Evolutionary conservation across 1,139 yeast genomes (phyloP).

Genomic region (Kurtzmaniella quercitrusa): DNA sequence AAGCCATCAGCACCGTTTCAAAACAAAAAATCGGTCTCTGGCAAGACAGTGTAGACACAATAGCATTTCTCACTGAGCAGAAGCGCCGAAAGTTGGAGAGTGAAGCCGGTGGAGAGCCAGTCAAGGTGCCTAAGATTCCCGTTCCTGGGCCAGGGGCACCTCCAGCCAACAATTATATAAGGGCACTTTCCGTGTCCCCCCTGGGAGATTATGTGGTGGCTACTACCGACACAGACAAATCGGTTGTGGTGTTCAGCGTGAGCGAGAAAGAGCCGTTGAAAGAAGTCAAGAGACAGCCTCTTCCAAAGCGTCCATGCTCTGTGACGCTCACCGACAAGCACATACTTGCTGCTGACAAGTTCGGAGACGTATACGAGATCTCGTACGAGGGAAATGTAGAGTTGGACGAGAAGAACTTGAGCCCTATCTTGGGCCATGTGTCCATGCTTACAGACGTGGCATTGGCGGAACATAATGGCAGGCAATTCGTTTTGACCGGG

Average conservation of each 20-base stretch:
- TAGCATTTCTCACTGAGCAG: conserved; percentile 39
- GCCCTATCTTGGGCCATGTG: conserved; percentile 89
- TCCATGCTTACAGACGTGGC: conserved; percentile 83
- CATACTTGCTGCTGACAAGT: conserved; percentile 86
- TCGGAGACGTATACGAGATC: conserved; percentile 85
- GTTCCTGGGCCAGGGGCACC: conserved; percentile 69
- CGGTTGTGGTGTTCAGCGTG: conserved; percentile 59
- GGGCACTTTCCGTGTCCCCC: conserved; percentile 45
- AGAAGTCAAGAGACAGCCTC: conserved; percentile 65
- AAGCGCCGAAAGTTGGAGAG: conserved; percentile 34
- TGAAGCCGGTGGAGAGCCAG: conserved; percentile 16
- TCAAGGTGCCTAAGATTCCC: conserved; percentile 51
- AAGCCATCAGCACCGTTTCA: conserved; percentile 42
- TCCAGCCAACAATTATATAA: conserved; percentile 57
- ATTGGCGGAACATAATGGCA: conserved; percentile 40
- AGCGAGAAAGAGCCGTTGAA: conserved; percentile 38
- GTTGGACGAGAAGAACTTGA: conserved; percentile 35
- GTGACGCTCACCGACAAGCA: conserved; percentile 54
- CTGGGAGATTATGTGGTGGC: conserved; percentile 57
- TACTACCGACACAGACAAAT: conserved; percentile 80
- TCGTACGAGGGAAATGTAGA: conserved; percentile 29
- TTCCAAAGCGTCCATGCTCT: conserved; percentile 89
- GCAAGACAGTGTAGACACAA: conserved; percentile 51
- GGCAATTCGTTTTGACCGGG: conserved; percentile 65
- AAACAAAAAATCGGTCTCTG: conserved; percentile 46